Percentiles rank a stretch among this genome's conserved stretches.
Conservation (phyloP, 257 asterid genomes). For the Misopates orontium region DNA sequence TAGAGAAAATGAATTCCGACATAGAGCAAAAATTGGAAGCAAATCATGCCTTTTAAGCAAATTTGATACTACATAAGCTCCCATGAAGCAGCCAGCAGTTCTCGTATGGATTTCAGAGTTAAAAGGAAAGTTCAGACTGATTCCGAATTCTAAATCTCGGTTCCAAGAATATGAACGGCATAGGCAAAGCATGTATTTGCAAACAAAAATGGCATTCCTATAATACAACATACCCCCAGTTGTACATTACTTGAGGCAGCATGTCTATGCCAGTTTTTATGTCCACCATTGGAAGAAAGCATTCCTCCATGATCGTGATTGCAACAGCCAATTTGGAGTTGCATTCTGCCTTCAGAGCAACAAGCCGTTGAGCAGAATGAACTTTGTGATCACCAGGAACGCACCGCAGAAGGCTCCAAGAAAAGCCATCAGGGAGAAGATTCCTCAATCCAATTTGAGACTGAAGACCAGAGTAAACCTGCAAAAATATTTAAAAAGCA, state of each 20-base stretch:
- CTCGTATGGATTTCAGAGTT: too few species aligned
- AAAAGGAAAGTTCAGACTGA: too few species aligned
- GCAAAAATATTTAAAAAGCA: slow-evolving; percentile 29
- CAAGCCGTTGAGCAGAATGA: slow-evolving; percentile 54
- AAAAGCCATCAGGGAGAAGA: slow-evolving; percentile 62
- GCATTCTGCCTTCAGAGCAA: slow-evolving; percentile 88
- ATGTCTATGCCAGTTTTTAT: slow-evolving; percentile 90
- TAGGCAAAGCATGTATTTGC: background rate
- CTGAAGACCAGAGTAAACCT: slow-evolving; percentile 78
- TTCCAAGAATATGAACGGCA: too few species aligned
- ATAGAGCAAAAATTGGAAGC: too few species aligned
- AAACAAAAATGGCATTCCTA: slow-evolving; percentile 13
- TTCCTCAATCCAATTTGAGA: slow-evolving; percentile 67
- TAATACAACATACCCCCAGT: slow-evolving; percentile 78
- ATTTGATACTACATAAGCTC: too few species aligned
- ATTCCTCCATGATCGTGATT: slow-evolving; percentile 92
- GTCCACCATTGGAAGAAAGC: slow-evolving; percentile 98
- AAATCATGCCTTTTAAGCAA: too few species aligned
- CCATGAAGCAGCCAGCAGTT: too few species aligned
- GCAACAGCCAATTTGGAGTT: slow-evolving; percentile 96
- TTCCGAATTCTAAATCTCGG: too few species aligned
- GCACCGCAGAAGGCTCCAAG: slow-evolving; percentile 87
- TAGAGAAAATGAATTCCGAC: too few species aligned
- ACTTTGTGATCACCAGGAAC: slow-evolving; percentile 75
- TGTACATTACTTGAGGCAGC: slow-evolving; percentile 96